Conservation (phyloP, 2,329 filamentous ascomycete species). For the Cryphonectria naterciae region DNA sequence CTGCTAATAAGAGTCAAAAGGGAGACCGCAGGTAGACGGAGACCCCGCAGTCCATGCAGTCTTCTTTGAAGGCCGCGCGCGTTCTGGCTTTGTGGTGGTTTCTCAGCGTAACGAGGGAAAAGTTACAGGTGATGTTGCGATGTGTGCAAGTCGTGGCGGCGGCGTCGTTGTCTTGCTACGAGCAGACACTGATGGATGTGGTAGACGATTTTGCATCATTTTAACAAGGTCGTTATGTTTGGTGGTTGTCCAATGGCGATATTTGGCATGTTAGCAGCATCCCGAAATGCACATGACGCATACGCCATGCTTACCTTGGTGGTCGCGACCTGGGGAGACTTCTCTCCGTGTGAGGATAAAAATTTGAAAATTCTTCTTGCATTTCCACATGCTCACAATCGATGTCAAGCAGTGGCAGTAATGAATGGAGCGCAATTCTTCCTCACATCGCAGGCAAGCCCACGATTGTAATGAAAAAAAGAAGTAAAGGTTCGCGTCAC, state of each 20-base stretch:
- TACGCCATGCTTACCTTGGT: no score
- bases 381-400: not conserved
- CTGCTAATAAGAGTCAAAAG: not conserved
- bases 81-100: not conserved
- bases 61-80: not conserved
- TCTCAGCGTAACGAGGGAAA: not conserved
- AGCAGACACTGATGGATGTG: not conserved
- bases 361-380: not conserved
- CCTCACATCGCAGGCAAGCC: conserved; percentile 58
- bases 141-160: not conserved
- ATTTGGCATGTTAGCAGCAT: no score
- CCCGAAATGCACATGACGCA: not conserved
- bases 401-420: not conserved
- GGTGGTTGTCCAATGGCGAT: no score
- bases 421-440: conserved; percentile 42
- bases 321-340: no score
- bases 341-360: no score
- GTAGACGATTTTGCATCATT: not conserved
- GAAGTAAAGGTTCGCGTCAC: conserved; percentile 59
- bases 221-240: not conserved
- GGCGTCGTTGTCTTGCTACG: not conserved
- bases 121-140: not conserved
- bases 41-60: not conserved
- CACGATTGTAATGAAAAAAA: conserved; percentile 60
- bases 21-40: not conserved